These are phyloP conservation scores for Neophaeococcomyces mojaviensis DNA, from an alignment of 2,329 filamentous ascomycete genomes.

Conservation along the genomic window DNA sequence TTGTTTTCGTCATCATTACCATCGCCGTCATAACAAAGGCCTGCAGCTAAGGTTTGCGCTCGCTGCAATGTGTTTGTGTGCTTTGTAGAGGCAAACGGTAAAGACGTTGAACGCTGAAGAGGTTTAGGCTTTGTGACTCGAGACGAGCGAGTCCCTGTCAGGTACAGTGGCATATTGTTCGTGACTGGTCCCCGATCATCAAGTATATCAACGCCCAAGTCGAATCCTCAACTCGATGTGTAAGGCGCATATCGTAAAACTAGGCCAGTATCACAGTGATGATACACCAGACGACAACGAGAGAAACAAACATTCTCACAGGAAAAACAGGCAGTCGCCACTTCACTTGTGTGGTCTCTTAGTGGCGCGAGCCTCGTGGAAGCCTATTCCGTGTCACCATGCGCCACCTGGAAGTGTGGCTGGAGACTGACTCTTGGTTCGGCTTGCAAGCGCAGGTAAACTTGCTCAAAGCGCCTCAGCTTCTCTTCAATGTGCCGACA, in stretches of 20 bases:
- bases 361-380: too few relatives aligned
- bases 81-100: slow-evolving; percentile 35
- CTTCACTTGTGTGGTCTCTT: too few relatives aligned
- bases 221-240: too few relatives aligned
- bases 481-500: too few relatives aligned
- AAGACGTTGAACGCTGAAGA: slow-evolving; percentile 25
- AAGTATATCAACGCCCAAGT: slow-evolving; percentile 60
- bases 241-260: background rate
- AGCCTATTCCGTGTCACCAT: too few relatives aligned
- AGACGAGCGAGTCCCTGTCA: slow-evolving; percentile 41
- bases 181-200: slow-evolving; percentile 69
- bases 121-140: slow-evolving; percentile 36
- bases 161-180: slow-evolving; percentile 50
- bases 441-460: too few relatives aligned
- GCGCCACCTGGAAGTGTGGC: too few relatives aligned
- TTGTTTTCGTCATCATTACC: slow-evolving; percentile 22
- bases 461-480: too few relatives aligned
- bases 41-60: slow-evolving; percentile 18
- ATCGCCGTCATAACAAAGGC: slow-evolving; percentile 22
- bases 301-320: slow-evolving; percentile 47
- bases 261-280: too few relatives aligned
- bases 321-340: too few relatives aligned
- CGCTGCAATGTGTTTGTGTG: slow-evolving; percentile 33
- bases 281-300: too few relatives aligned
- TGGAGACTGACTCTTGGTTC: too few relatives aligned